Evolutionary conservation across 1,284 basidiomycete genomes (phyloP).

Genomic region (Leccinum pachyderme): DNA sequence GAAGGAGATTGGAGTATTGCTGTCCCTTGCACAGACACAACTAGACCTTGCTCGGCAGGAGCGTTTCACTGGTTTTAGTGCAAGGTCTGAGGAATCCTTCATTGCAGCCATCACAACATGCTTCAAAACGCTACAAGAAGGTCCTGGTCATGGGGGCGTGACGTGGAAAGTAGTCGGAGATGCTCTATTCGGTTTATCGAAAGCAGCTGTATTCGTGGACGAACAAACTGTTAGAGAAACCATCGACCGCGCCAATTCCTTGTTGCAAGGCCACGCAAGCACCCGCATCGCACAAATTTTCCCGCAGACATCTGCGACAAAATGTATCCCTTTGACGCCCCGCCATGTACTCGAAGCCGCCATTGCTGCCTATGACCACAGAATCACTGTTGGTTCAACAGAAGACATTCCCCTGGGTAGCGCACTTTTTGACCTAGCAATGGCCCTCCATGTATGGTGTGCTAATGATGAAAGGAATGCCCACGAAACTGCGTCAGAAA

Average conservation of each 20-base stretch:
- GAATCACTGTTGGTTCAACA: constrained; percentile 65
- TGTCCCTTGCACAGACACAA: constrained; percentile 74
- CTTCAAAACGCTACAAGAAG: constrained; percentile 53
- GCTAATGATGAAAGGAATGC: constrained; percentile 32
- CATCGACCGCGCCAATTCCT: constrained; percentile 37
- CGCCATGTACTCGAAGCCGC: constrained; percentile 55
- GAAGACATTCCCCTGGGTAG: constrained; percentile 58
- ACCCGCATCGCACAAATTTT: constrained; percentile 45
- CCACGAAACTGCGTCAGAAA: constrained; percentile 41
- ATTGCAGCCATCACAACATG: constrained; percentile 56
- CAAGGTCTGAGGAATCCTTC: constrained; percentile 76
- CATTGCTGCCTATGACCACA: constrained; percentile 70
- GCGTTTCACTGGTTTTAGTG: constrained; percentile 64
- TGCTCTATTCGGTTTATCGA: constrained; percentile 67
- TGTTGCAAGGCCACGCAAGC: constrained; percentile 39
- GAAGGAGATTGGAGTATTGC: constrained; percentile 67
- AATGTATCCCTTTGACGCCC: constrained; percentile 32
- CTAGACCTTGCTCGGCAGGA: constrained; percentile 74
- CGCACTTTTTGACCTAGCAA: constrained; percentile 77
- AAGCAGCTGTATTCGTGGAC: constrained; percentile 43
- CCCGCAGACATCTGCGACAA: constrained; percentile 30
- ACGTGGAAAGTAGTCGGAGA: constrained; percentile 90
- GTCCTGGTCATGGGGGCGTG: constrained; percentile 64
- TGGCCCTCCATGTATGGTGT: constrained; percentile 60
- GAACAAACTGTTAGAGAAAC: constrained; percentile 38